Percentiles rank a stretch among this genome's conserved stretches.
phyloP scores from a whole-genome alignment of 192 early-diverging fungal species.

The Backusella mclennaniae region DNA sequence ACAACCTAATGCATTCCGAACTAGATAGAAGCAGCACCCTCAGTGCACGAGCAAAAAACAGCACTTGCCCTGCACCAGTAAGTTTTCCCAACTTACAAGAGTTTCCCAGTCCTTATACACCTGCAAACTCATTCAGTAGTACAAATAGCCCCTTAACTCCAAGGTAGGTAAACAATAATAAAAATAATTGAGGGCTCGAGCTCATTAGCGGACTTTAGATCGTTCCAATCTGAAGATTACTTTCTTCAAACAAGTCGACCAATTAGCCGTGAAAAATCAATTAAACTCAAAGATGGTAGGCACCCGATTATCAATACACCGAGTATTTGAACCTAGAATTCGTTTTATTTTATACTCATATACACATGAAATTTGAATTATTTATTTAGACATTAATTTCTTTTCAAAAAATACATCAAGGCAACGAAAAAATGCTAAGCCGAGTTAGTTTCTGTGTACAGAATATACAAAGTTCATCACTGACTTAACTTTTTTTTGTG shows the following conservation, averaged over 20 bases:
- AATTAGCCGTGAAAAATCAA: background rate
- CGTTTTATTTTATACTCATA: background rate
- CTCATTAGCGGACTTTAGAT: slow-evolving; percentile 1
- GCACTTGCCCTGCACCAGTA: background rate
- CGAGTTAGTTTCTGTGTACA: background rate
- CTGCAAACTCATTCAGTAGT: background rate
- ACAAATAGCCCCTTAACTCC: background rate
- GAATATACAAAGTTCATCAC: background rate
- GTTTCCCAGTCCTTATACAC: background rate
- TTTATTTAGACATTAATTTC: background rate
- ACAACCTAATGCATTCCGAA: background rate
- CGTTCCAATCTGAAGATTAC: background rate
- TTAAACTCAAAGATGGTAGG: background rate
- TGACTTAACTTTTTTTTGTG: background rate
- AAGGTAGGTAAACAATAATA: background rate
- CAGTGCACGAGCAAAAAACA: background rate
- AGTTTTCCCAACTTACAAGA: background rate
- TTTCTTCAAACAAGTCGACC: background rate
- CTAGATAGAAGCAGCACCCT: background rate
- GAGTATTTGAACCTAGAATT: background rate
- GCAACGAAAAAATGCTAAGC: background rate
- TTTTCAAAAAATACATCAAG: background rate
- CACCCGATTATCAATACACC: background rate
- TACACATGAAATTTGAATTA: background rate
- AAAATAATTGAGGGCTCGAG: background rate